phyloP scores from a whole-genome alignment of 805 yeast species.

The Dipodascus geniculatus region DNA sequence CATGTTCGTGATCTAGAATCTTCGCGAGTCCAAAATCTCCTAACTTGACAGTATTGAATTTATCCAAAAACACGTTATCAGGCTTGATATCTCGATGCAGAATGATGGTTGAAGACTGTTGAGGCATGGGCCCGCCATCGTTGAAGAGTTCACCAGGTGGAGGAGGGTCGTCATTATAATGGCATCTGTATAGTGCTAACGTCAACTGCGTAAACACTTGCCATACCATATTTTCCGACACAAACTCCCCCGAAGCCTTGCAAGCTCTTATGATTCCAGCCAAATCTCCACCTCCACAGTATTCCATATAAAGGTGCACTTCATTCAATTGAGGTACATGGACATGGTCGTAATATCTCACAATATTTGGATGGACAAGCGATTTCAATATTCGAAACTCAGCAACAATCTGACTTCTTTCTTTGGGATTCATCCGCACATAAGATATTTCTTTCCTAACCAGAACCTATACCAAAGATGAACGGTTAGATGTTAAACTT shows the following conservation, averaged over 20 bases:
- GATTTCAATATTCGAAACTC: constrained; percentile 80
- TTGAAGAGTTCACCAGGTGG: constrained; percentile 44
- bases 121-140: constrained; percentile 30
- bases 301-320: constrained; percentile 79
- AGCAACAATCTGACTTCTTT: constrained; percentile 72
- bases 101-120: constrained; percentile 52
- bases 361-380: constrained; percentile 80
- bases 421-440: constrained; percentile 80
- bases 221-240: constrained; percentile 88
- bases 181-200: constrained; percentile 81
- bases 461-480: constrained; percentile 27
- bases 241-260: constrained; percentile 50
- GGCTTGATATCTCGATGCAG: constrained; percentile 94
- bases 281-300: constrained; percentile 70
- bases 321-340: constrained; percentile 61
- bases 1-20: constrained; percentile 70
- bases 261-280: constrained; percentile 50
- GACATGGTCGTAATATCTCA: constrained; percentile 76
- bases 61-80: constrained; percentile 73
- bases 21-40: constrained; percentile 97
- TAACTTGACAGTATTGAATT: constrained; percentile 55
- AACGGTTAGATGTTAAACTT: constrained; percentile 17
- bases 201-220: constrained; percentile 76
- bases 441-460: constrained; percentile 91
- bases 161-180: constrained; percentile 78